Evolutionary conservation across 192 early-diverging fungal genomes (phyloP).

Genomic region (Coemansia sp.): DNA sequence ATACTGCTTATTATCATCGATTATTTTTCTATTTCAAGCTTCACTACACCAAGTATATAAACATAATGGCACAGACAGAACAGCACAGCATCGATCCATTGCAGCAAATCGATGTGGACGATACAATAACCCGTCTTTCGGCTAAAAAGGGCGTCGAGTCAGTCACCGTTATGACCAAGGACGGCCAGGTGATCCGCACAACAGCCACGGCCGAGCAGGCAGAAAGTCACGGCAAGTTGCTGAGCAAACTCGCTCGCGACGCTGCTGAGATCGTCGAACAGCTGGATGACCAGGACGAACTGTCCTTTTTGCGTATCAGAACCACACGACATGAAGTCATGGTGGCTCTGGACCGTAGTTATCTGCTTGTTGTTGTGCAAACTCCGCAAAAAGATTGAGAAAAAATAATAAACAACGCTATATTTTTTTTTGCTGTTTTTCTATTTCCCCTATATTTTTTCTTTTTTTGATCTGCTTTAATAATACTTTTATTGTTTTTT

Average conservation of each 20-base stretch:
- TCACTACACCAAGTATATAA: no score
- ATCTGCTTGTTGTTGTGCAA: slow-evolving; percentile 50
- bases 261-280: slow-evolving; percentile 74
- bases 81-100: no score
- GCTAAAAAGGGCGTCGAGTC: slow-evolving; percentile 89
- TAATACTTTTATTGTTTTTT: neutral
- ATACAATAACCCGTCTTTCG: slow-evolving; percentile 87
- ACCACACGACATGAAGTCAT: slow-evolving; percentile 97
- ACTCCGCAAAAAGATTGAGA: slow-evolving; percentile 39
- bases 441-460: neutral
- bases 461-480: neutral
- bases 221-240: slow-evolving; percentile 80
- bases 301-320: slow-evolving; percentile 90
- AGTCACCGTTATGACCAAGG: slow-evolving; percentile 88
- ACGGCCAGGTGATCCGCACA: slow-evolving; percentile 88
- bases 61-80: no score
- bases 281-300: slow-evolving; percentile 90
- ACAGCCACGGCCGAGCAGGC: slow-evolving; percentile 80
- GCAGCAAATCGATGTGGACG: slow-evolving; percentile 76
- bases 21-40: no score
- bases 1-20: no score
- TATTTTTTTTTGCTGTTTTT: neutral
- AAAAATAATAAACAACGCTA: neutral
- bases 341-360: slow-evolving; percentile 75
- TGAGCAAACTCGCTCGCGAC: slow-evolving; percentile 80